These are phyloP conservation scores for Diaporthe aspalathi DNA, from an alignment of 2,329 filamentous ascomycete species.

Conservation along the genomic window DNA sequence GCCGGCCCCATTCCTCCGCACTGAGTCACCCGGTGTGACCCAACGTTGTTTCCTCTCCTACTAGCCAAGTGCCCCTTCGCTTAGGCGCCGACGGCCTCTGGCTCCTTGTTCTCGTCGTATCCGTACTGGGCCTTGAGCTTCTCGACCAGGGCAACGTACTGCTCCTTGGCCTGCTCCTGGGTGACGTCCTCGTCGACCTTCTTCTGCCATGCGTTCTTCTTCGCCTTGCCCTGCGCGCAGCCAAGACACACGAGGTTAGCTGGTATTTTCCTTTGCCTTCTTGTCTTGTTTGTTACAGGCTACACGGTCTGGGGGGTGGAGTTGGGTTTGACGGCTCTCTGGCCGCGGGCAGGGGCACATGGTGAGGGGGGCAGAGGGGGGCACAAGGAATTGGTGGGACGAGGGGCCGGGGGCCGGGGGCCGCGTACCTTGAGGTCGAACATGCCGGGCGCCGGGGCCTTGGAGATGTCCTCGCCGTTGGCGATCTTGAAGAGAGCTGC, in stretches of 20 bases:
- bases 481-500: constrained; percentile 70
- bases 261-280: no score
- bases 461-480: constrained; percentile 66
- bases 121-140: constrained; percentile 77
- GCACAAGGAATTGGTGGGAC: constrained; percentile 1
- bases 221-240: constrained; percentile 75
- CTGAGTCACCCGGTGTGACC: not conserved
- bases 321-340: no score
- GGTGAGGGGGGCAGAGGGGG: no score
- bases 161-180: constrained; percentile 76
- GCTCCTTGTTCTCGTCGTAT: constrained; percentile 72
- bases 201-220: constrained; percentile 82
- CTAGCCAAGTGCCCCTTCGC: not conserved
- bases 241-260: constrained; percentile 7
- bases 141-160: constrained; percentile 81
- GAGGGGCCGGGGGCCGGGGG: not conserved
- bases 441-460: constrained; percentile 71
- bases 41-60: not conserved
- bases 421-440: constrained; percentile 76
- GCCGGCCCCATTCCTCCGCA: not conserved
- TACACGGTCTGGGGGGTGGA: not conserved
- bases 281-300: no score
- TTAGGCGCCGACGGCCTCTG: constrained; percentile 63
- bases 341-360: constrained; percentile 26
- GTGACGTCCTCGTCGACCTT: constrained; percentile 72